Percentiles rank a stretch among this genome's conserved stretches.
Evolutionary conservation across 352 stramenopile species (phyloP).

Genomic region (Vaucheria bursata): DNA sequence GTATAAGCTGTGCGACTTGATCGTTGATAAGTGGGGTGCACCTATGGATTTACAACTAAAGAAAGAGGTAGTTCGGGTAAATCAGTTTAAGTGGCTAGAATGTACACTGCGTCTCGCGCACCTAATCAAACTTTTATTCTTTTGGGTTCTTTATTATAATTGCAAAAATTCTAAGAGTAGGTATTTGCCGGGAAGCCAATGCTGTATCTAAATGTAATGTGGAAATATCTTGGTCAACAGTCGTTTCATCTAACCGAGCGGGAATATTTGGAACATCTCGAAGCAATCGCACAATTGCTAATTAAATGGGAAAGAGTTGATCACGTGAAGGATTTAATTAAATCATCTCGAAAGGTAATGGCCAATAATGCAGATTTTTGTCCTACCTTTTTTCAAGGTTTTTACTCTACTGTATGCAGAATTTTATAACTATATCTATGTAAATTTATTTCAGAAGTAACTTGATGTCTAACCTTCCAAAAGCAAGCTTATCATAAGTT

Average conservation of each 20-base stretch:
- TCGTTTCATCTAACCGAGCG: slow-evolving; percentile 35
- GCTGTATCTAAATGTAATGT: slow-evolving; percentile 44
- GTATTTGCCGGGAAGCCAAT: slow-evolving; percentile 39
- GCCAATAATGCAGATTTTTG: background rate
- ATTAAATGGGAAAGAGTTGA: slow-evolving; percentile 43
- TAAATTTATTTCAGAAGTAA: no score
- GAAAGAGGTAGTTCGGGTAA: background rate
- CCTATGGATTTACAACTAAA: background rate
- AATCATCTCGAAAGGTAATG: background rate
- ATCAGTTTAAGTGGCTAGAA: background rate
- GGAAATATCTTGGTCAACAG: slow-evolving; percentile 42
- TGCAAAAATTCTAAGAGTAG: no score
- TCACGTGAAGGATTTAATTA: slow-evolving; percentile 24
- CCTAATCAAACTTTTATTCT: slow-evolving; percentile 39
- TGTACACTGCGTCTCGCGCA: slow-evolving; percentile 19
- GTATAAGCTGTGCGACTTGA: slow-evolving; percentile 45
- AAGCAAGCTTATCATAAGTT: no score
- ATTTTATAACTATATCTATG: no score
- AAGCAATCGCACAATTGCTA: slow-evolving; percentile 38
- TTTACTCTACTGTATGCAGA: no score
- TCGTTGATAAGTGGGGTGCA: slow-evolving; percentile 42
- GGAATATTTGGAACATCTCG: slow-evolving; percentile 44
- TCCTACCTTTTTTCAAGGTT: no score
- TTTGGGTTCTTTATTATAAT: no score
- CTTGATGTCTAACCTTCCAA: no score